These are phyloP conservation scores for Myxozyma geophila DNA, from an alignment of 805 yeast genomes.

Conservation along the genomic window DNA sequence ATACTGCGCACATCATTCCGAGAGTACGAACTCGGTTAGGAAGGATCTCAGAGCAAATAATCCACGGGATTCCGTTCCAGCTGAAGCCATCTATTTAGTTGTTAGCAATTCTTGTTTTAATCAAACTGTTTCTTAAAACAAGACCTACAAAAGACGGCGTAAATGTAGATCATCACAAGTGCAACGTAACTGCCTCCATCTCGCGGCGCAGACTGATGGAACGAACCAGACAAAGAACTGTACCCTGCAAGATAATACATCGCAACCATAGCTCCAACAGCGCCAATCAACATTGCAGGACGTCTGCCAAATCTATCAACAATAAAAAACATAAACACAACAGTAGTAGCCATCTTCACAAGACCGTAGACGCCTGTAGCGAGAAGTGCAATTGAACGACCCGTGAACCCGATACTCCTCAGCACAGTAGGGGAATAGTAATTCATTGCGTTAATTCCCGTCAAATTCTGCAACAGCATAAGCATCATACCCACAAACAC, in stretches of 20 bases:
- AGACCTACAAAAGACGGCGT: constrained; percentile 35
- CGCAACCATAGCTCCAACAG: constrained; percentile 19
- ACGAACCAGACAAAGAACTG: constrained; percentile 17
- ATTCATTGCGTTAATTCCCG: constrained; percentile 38
- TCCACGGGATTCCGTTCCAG: constrained; percentile 40
- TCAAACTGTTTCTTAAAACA: too few species aligned
- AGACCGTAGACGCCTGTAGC: constrained; percentile 38
- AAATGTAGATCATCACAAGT: constrained; percentile 42
- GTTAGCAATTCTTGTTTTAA: too few species aligned
- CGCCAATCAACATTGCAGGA: constrained; percentile 17
- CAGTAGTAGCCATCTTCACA: constrained; percentile 51
- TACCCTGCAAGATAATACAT: constrained; percentile 1
- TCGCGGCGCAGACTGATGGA: constrained; percentile 31
- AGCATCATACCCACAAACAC: not conserved
- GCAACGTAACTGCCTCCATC: constrained; percentile 39
- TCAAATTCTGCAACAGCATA: constrained; percentile 42
- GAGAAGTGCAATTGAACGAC: constrained; percentile 21
- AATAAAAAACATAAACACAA: constrained; percentile 22
- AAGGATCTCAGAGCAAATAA: constrained; percentile 8
- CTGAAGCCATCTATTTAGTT: too few species aligned
- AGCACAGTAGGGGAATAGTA: constrained; percentile 53
- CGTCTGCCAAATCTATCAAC: constrained; percentile 36
- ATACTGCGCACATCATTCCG: too few species aligned
- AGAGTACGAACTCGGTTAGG: too few species aligned
- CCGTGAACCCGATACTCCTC: constrained; percentile 47